These are phyloP conservation scores for Sisymbrium irio DNA, from an alignment of 345 rosid genomes.

Conservation along the genomic window DNA sequence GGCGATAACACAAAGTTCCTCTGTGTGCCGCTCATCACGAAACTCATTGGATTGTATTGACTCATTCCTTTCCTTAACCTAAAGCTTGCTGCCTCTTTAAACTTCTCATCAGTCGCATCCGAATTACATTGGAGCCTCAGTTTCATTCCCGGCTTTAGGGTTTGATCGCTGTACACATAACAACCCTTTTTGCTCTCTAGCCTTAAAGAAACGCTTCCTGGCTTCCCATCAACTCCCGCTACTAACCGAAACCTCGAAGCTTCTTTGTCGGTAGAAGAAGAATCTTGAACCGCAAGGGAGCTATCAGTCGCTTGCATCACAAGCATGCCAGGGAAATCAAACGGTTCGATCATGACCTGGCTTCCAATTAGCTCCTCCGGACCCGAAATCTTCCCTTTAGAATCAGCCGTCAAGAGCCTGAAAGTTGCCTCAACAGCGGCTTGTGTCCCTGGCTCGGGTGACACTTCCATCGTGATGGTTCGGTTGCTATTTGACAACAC, in stretches of 20 bases:
- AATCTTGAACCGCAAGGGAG: slow-evolving; percentile 39
- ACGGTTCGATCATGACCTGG: slow-evolving; percentile 66
- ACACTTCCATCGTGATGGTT: slow-evolving; percentile 56
- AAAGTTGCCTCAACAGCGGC: slow-evolving; percentile 63
- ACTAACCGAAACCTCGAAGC: slow-evolving; percentile 54
- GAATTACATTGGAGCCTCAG: slow-evolving; percentile 54
- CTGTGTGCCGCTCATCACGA: slow-evolving; percentile 55
- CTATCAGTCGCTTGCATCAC: slow-evolving; percentile 43
- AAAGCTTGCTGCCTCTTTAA: slow-evolving; percentile 56
- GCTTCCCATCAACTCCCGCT: slow-evolving; percentile 62
- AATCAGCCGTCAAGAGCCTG: slow-evolving; percentile 46
- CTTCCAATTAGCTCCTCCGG: slow-evolving; percentile 49
- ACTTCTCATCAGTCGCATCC: slow-evolving; percentile 27
- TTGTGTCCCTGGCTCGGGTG: slow-evolving; percentile 57
- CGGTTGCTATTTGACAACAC: slow-evolving; percentile 59
- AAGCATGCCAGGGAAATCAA: slow-evolving; percentile 74
- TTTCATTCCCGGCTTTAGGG: slow-evolving; percentile 32
- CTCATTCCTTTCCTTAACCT: slow-evolving; percentile 43
- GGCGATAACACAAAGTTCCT: slow-evolving; percentile 75
- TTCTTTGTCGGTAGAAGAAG: slow-evolving; percentile 20
- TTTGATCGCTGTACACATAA: slow-evolving; percentile 50
- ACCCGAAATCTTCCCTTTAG: slow-evolving; percentile 19
- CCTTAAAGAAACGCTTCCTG: slow-evolving; percentile 55
- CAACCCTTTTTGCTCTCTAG: slow-evolving; percentile 53
- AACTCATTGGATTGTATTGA: slow-evolving; percentile 75